Evolutionary conservation across 495 filamentous ascomycete species (phyloP).

Genomic region (Penicillium arizonense): DNA sequence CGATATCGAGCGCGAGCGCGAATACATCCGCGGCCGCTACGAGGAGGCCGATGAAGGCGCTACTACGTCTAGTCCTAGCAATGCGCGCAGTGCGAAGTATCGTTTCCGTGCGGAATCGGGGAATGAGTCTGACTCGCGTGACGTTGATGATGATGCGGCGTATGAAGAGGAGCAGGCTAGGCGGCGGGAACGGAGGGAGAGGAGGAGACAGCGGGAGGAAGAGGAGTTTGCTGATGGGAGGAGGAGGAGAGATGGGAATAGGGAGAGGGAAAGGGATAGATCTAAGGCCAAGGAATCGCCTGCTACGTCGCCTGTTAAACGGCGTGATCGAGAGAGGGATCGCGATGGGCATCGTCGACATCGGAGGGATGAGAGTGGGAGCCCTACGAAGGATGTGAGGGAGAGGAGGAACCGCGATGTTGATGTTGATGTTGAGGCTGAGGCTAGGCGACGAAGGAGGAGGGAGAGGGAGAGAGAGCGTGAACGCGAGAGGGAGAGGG

Average conservation of each 20-base stretch:
- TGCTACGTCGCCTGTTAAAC: slow-evolving; percentile 34
- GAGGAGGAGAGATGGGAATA: slow-evolving; percentile 7
- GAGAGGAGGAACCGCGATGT: slow-evolving; percentile 20
- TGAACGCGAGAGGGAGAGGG: slow-evolving; percentile 18
- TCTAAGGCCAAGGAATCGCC: slow-evolving; percentile 38
- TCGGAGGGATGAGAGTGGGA: slow-evolving; percentile 17
- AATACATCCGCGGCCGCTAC: slow-evolving; percentile 29
- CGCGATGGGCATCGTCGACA: slow-evolving; percentile 27
- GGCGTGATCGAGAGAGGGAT: slow-evolving; percentile 26
- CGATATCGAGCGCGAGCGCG: slow-evolving; percentile 18
- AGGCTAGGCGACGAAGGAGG: slow-evolving; percentile 18
- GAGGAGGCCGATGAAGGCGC: slow-evolving; percentile 17
- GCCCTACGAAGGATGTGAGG: slow-evolving; percentile 21
- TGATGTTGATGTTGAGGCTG: slow-evolving; percentile 12
- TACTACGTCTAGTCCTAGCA: slow-evolving; percentile 10
- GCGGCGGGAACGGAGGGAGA: slow-evolving; percentile 14
- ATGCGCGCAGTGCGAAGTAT: slow-evolving; percentile 17
- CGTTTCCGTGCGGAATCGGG: slow-evolving; percentile 21
- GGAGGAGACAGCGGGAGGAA: slow-evolving; percentile 12
- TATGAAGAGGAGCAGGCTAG: slow-evolving; percentile 18
- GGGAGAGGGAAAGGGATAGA: slow-evolving; percentile 22
- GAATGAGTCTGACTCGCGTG: slow-evolving; percentile 22
- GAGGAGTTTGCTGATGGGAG: slow-evolving; percentile 19
- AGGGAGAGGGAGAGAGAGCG: slow-evolving; percentile 16
- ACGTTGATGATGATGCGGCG: slow-evolving; percentile 9